Conservation (phyloP, 371 early-diverging fungal species). For the Mortierella sp. region DNA sequence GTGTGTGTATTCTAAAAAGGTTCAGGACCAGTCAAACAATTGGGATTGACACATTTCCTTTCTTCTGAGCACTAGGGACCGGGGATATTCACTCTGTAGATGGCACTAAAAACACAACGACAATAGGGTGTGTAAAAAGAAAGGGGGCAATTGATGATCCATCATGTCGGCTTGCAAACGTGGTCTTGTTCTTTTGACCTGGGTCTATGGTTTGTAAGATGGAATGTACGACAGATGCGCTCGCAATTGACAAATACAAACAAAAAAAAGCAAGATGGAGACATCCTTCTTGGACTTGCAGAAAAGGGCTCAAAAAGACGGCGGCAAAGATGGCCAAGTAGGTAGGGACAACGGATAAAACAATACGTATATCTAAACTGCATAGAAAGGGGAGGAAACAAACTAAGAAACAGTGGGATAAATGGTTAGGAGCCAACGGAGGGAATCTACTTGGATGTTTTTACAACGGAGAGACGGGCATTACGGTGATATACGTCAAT, state of each 20-base stretch:
- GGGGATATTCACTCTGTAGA: neutral
- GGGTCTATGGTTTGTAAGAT: conserved; percentile 1
- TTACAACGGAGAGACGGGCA: neutral
- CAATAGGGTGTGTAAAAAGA: neutral
- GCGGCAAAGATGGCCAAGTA: too few relatives aligned
- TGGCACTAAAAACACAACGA: conserved; percentile 4
- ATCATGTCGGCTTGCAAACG: neutral
- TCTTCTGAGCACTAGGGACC: neutral
- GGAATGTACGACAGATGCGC: neutral
- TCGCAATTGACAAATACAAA: neutral
- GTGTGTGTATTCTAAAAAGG: neutral
- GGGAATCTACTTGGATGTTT: neutral
- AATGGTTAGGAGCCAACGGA: neutral
- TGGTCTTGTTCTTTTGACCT: neutral
- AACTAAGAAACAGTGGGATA: neutral
- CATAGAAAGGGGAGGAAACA: neutral
- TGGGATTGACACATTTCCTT: neutral
- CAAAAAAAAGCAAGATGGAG: neutral
- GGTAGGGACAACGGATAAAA: neutral
- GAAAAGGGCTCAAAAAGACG: neutral
- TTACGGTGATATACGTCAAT: neutral
- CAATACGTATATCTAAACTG: neutral
- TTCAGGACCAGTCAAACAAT: conserved; percentile 9
- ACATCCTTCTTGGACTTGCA: neutral
- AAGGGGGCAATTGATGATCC: neutral